These are phyloP conservation scores for Orbilia javanica DNA, from an alignment of 2,329 filamentous ascomycete genomes.

Conservation along the genomic window DNA sequence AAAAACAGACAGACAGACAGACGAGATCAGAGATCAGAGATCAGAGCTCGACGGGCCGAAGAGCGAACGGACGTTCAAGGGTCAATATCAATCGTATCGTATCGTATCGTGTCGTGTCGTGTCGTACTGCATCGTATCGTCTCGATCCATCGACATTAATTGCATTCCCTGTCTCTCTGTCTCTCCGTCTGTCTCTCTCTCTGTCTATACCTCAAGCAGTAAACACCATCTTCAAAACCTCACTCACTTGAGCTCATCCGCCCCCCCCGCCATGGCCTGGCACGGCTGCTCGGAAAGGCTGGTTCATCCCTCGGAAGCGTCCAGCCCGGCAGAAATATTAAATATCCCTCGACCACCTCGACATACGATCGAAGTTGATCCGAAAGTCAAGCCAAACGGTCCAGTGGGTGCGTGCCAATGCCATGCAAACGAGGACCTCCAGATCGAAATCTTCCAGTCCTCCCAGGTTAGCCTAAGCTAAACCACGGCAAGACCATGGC, in stretches of 20 bases:
- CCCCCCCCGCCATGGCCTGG: no score
- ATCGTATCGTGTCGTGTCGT: background rate
- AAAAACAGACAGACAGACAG: background rate
- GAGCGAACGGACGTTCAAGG: conserved; percentile 23
- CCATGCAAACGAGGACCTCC: background rate
- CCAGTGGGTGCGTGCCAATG: background rate
- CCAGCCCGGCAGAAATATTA: conserved; percentile 19
- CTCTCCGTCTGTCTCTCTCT: background rate
- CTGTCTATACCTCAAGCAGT: background rate
- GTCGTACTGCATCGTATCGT: background rate
- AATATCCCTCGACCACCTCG: conserved; percentile 15
- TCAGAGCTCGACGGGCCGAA: conserved; percentile 28
- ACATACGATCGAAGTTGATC: conserved; percentile 14
- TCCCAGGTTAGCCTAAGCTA: conserved; percentile 20
- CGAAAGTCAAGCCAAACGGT: background rate
- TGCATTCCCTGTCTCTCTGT: no score
- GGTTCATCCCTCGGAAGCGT: background rate
- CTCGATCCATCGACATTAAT: background rate
- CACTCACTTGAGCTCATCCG: background rate
- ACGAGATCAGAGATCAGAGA: no score
- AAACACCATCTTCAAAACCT: background rate
- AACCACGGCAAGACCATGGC: background rate
- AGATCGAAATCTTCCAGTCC: conserved; percentile 9
- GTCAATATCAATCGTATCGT: background rate
- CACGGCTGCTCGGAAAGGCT: conserved; percentile 10